Conservation (phyloP, 2,329 filamentous ascomycete species). For the Scopulariopsis brevicaulis region DNA sequence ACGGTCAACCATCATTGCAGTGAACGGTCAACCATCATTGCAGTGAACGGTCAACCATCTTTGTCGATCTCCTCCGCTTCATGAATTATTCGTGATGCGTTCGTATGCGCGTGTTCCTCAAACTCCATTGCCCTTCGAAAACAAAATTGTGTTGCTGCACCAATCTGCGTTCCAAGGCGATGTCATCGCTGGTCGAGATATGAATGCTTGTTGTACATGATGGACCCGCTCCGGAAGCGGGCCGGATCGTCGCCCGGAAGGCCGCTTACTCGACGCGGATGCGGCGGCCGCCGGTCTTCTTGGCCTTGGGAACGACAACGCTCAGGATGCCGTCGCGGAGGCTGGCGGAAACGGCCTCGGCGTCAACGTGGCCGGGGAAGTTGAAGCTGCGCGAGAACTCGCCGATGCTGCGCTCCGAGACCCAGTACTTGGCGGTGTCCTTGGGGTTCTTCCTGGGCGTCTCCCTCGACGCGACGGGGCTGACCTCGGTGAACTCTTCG, state of each 20-base stretch:
- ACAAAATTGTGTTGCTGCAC: no score
- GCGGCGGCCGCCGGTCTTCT: constrained; percentile 43
- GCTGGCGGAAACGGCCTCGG: constrained; percentile 46
- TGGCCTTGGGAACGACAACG: constrained; percentile 55
- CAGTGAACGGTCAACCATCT: not conserved
- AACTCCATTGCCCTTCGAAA: not conserved
- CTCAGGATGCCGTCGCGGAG: constrained; percentile 56
- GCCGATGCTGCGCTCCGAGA: constrained; percentile 53
- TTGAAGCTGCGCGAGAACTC: constrained; percentile 58
- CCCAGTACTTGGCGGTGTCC: constrained; percentile 55
- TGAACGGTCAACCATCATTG: not conserved
- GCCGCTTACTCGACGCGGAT: constrained; percentile 37
- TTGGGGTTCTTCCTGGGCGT: constrained; percentile 15
- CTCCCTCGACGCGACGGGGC: not conserved
- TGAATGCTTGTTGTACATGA: not conserved
- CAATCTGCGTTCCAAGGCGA: not conserved
- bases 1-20: not conserved
- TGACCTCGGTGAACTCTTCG: constrained; percentile 11
- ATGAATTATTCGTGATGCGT: not conserved
- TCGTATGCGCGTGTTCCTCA: not conserved
- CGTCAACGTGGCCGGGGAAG: constrained; percentile 54
- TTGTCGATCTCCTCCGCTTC: not conserved
- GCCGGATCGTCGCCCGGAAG: not conserved
- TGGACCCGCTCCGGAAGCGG: not conserved
- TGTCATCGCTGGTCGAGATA: not conserved